Evolutionary conservation across 2,329 filamentous ascomycete genomes (phyloP).

Genomic region (Penicillium sp.): DNA sequence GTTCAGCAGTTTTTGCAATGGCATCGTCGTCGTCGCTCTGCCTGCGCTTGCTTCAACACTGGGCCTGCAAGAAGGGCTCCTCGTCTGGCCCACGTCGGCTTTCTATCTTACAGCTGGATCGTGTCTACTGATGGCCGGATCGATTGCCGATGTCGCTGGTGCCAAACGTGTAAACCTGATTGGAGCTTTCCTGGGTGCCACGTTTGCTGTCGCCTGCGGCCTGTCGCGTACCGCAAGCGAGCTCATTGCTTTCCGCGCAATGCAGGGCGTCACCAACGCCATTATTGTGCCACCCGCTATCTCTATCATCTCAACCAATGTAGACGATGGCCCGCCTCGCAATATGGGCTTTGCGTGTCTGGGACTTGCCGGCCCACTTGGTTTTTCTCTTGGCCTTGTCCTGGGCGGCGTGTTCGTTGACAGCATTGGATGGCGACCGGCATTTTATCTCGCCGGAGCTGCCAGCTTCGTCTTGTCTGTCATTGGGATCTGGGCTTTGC

Average conservation of each 20-base stretch:
- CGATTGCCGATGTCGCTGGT: slow-evolving; percentile 48
- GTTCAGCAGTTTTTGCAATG: no score
- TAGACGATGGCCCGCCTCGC: slow-evolving; percentile 40
- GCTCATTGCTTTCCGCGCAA: slow-evolving; percentile 44
- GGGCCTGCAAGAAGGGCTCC: no score
- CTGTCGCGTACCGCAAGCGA: slow-evolving; percentile 32
- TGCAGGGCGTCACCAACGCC: slow-evolving; percentile 42
- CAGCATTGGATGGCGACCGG: slow-evolving; percentile 45
- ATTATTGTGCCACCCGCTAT: slow-evolving; percentile 46
- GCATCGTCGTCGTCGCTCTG: no score
- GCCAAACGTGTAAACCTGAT: slow-evolving; percentile 42
- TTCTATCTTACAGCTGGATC: slow-evolving; percentile 14
- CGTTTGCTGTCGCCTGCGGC: slow-evolving; percentile 40
- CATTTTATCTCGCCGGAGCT: slow-evolving; percentile 27
- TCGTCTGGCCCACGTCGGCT: no score
- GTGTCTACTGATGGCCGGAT: slow-evolving; percentile 45
- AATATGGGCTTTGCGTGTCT: slow-evolving; percentile 50
- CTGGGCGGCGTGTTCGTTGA: slow-evolving; percentile 48
- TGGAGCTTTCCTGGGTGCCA: slow-evolving; percentile 39
- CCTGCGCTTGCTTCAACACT: no score
- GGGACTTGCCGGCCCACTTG: slow-evolving; percentile 48
- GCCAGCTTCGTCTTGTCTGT: slow-evolving; percentile 4
- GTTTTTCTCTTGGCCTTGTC: slow-evolving; percentile 47
- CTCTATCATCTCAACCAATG: slow-evolving; percentile 44
- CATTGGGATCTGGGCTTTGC: background rate